phyloP scores from a whole-genome alignment of 1,284 basidiomycete species.

The Coniferiporia sulphurascens region DNA sequence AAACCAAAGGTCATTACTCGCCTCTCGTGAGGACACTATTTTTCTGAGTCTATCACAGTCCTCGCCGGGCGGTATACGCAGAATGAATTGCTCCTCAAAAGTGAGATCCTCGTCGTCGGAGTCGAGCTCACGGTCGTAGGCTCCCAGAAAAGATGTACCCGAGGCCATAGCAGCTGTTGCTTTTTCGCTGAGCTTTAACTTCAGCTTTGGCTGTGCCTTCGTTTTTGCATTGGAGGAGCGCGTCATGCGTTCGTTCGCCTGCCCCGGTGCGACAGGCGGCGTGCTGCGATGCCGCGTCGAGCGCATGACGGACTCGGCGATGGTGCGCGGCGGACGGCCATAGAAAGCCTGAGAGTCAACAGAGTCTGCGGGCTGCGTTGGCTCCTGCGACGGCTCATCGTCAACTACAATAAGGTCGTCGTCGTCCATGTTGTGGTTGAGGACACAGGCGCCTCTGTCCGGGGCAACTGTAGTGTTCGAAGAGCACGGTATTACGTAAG shows the following conservation, averaged over 20 bases:
- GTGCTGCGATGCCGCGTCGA: slow-evolving; percentile 25
- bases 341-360: slow-evolving; percentile 20
- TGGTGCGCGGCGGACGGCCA: slow-evolving; percentile 8
- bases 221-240: slow-evolving; percentile 33
- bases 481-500: neutral
- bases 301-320: slow-evolving; percentile 11
- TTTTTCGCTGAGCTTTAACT: slow-evolving; percentile 79
- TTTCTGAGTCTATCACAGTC: slow-evolving; percentile 76
- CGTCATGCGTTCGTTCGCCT: slow-evolving; percentile 27
- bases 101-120: slow-evolving; percentile 90
- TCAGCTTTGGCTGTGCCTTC: slow-evolving; percentile 69
- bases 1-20: slow-evolving; percentile 89
- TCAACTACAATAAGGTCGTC: slow-evolving; percentile 66
- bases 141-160: slow-evolving; percentile 78
- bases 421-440: slow-evolving; percentile 42
- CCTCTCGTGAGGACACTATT: slow-evolving; percentile 76
- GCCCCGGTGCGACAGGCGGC: slow-evolving; percentile 1
- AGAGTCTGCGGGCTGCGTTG: slow-evolving; percentile 15
- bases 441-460: neutral
- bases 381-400: slow-evolving; percentile 30
- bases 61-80: slow-evolving; percentile 84
- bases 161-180: slow-evolving; percentile 64
- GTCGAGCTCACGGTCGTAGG: slow-evolving; percentile 92
- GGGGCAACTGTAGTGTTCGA: neutral
- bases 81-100: slow-evolving; percentile 97